These are phyloP conservation scores for Murraya koenigii DNA, from an alignment of 345 rosid genomes.

Conservation along the genomic window DNA sequence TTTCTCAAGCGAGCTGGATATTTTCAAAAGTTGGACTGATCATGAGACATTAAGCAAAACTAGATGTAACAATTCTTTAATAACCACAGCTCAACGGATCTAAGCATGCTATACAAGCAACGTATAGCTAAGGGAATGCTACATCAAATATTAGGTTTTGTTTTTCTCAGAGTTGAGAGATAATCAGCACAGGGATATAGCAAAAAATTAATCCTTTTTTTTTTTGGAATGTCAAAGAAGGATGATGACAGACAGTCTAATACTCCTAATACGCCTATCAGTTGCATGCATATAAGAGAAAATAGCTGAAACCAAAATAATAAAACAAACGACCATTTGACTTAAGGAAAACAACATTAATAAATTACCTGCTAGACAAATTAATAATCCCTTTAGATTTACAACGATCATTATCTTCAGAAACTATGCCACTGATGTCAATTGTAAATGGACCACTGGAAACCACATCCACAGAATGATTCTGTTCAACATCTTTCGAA, in stretches of 20 bases:
- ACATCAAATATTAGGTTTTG: not conserved
- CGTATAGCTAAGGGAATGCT: too few relatives aligned
- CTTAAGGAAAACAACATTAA: not conserved
- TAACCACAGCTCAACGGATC: not conserved
- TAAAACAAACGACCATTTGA: slow-evolving; percentile 2
- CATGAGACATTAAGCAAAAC: not conserved
- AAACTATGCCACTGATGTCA: slow-evolving; percentile 45
- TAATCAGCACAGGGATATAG: not conserved
- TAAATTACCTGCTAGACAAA: slow-evolving; percentile 47
- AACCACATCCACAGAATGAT: slow-evolving; percentile 24
- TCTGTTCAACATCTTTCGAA: slow-evolving; percentile 22
- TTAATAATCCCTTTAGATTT: slow-evolving; percentile 43
- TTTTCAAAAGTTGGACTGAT: not conserved
- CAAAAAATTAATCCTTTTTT: not conserved
- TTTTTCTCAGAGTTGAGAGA: not conserved
- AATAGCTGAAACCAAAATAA: not conserved
- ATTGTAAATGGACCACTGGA: slow-evolving; percentile 28
- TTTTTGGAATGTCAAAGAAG: not conserved
- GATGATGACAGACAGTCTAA: not conserved
- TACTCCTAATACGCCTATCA: not conserved
- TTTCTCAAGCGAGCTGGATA: not conserved
- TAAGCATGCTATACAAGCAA: not conserved
- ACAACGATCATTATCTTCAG: slow-evolving; percentile 31
- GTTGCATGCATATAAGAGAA: not conserved
- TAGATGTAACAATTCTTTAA: not conserved